A percentile compares a stretch with the other conserved stretches of the same genome.
These are phyloP conservation scores for Yarrowia sp. DNA, from an alignment of 805 yeast genomes.

Conservation along the genomic window DNA sequence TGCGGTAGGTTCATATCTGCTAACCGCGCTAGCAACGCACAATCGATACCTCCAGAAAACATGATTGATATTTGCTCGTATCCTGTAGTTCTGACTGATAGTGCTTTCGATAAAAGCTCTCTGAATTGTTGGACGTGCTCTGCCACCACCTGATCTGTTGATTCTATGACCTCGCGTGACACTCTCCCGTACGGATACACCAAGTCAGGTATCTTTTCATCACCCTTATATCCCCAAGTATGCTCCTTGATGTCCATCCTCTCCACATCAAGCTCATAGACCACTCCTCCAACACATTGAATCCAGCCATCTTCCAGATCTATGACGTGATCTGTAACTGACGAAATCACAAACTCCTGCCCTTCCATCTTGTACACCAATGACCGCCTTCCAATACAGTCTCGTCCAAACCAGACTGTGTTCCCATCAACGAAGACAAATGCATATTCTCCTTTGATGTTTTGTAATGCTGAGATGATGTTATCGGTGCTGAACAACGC, in stretches of 20 bases:
- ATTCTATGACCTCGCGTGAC: not conserved
- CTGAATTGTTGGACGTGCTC: not conserved
- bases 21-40: constrained; percentile 73
- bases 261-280: constrained; percentile 50
- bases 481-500: constrained; percentile 50
- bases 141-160: not conserved
- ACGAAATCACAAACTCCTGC: constrained; percentile 56
- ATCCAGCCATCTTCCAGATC: constrained; percentile 6
- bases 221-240: constrained; percentile 52
- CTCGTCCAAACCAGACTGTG: constrained; percentile 79
- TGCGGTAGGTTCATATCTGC: constrained; percentile 46
- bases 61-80: constrained; percentile 60
- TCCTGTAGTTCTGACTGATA: not conserved
- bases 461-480: constrained; percentile 54
- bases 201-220: not conserved
- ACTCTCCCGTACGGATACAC: constrained; percentile 9
- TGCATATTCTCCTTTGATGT: constrained; percentile 85
- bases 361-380: constrained; percentile 56
- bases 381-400: constrained; percentile 80
- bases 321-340: constrained; percentile 49
- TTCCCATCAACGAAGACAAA: constrained; percentile 55
- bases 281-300: constrained; percentile 1
- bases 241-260: constrained; percentile 62
- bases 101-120: not conserved
- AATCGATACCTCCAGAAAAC: constrained; percentile 96